Conservation (phyloP, 2,329 filamentous ascomycete species). For the Aspergillus niger region DNA sequence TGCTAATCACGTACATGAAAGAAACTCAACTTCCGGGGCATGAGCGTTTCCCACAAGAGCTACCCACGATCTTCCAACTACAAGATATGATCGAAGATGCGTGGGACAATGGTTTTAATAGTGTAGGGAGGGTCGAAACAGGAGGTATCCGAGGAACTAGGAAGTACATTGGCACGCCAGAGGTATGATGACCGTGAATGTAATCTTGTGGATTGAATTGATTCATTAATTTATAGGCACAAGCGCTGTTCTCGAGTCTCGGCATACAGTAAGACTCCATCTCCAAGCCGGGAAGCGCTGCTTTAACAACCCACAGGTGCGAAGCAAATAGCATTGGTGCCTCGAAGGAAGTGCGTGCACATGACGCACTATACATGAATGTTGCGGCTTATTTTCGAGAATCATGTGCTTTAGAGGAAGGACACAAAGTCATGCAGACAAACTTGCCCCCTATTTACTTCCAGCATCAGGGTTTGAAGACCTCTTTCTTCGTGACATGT, state of each 20-base stretch:
- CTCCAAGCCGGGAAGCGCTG: background rate
- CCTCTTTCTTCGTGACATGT: background rate
- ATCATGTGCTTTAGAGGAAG: conserved; percentile 50
- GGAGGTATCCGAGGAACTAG: conserved; percentile 84
- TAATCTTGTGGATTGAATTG: background rate
- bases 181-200: conserved; percentile 56
- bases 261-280: conserved; percentile 60
- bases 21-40: conserved; percentile 59
- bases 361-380: conserved; percentile 63
- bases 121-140: conserved; percentile 73
- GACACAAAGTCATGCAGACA: conserved; percentile 69
- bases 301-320: conserved; percentile 46
- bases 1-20: conserved; percentile 78
- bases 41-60: conserved; percentile 59
- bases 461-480: conserved; percentile 69
- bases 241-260: conserved; percentile 73
- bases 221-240: conserved; percentile 57
- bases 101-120: conserved; percentile 83
- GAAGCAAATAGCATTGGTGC: conserved; percentile 61
- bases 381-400: conserved; percentile 74
- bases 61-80: conserved; percentile 78
- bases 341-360: conserved; percentile 50
- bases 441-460: conserved; percentile 82
- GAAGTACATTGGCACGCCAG: conserved; percentile 93
- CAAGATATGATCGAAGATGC: conserved; percentile 85